Evolutionary conservation across 306 rosid genomes (phyloP), one percentile per base, ranked within the genome.

Genomic region (Trichosanthes cucumerina): DNA sequence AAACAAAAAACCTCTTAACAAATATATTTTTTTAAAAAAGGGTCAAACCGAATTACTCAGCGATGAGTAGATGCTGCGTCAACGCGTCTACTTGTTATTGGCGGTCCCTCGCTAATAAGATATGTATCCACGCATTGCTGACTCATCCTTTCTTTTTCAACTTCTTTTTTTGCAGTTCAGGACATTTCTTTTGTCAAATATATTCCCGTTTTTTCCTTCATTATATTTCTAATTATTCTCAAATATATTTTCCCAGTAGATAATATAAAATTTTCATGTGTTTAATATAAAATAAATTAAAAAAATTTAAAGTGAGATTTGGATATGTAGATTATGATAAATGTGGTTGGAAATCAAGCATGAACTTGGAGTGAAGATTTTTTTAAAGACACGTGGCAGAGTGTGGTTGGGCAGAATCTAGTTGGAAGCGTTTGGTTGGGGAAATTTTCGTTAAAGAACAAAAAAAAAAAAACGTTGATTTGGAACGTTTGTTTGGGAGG

Each of bases 1-100:
- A 21, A 58, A 6, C 18, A 6, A 11, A 18, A 79, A 62, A 63
- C 10, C 9, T 23, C n/a, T n/a, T 47, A 28, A 16, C 13, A 62
- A 28, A 5, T 14, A 31, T 2, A 1, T 54, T n/a, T 43, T 44
- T 44, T 44, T 7, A 53, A 26, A 46, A 46, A 9, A 41, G 53
- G 5, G 52, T 19, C 3, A 8, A 34, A n/a, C 8, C 9, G 14
- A 12, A 64, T 47, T 81, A 84, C 66, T 75, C 33, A 63, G 83
- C 46, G 24, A 69, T 87, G 88, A 82, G 88, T 87, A 82, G 88
- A 87, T 80, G 75, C 85, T 78, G 76, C 59, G 88, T 87, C 86
- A 52, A 64, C 39, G 21, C 56, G 71, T 75, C 57, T 49, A 2
- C 16, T 21, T 13, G 71, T 9, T 13, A 12, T 38, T 11, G 52